Conservation (phyloP, 768 basidiomycete genomes). For the Mycena crocata region DNA sequence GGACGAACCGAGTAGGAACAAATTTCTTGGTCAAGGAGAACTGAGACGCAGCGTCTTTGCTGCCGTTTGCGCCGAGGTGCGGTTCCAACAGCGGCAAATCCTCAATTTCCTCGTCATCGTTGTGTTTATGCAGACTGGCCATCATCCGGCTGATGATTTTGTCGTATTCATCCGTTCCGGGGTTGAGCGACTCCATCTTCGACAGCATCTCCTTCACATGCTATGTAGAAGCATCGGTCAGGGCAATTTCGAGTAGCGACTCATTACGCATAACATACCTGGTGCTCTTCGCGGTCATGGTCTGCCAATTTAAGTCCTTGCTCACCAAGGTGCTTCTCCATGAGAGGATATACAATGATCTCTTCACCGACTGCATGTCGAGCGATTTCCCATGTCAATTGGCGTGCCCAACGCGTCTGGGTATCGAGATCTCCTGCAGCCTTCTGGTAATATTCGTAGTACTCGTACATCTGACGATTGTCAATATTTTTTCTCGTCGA, state of each 20-base stretch:
- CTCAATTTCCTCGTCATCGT: slow-evolving; percentile 66
- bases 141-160: slow-evolving; percentile 57
- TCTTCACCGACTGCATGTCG: slow-evolving; percentile 73
- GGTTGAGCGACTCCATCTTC: slow-evolving; percentile 56
- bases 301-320: slow-evolving; percentile 63
- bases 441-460: slow-evolving; percentile 61
- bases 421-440: slow-evolving; percentile 56
- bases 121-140: slow-evolving; percentile 62
- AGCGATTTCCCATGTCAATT: slow-evolving; percentile 71
- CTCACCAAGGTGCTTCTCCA: slow-evolving; percentile 67
- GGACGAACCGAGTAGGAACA: slow-evolving; percentile 72
- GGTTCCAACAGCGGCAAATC: slow-evolving; percentile 68
- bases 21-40: slow-evolving; percentile 73
- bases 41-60: slow-evolving; percentile 54
- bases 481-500: background rate
- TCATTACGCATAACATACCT: slow-evolving; percentile 48
- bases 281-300: slow-evolving; percentile 68
- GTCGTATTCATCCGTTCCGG: slow-evolving; percentile 58
- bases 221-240: slow-evolving; percentile 22
- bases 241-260: background rate
- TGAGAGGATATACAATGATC: slow-evolving; percentile 71
- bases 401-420: slow-evolving; percentile 65
- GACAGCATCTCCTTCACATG: slow-evolving; percentile 54
- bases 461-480: slow-evolving; percentile 64
- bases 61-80: slow-evolving; percentile 56